phyloP scores from a whole-genome alignment of 768 basidiomycete species.

The Lactarius vividus region DNA sequence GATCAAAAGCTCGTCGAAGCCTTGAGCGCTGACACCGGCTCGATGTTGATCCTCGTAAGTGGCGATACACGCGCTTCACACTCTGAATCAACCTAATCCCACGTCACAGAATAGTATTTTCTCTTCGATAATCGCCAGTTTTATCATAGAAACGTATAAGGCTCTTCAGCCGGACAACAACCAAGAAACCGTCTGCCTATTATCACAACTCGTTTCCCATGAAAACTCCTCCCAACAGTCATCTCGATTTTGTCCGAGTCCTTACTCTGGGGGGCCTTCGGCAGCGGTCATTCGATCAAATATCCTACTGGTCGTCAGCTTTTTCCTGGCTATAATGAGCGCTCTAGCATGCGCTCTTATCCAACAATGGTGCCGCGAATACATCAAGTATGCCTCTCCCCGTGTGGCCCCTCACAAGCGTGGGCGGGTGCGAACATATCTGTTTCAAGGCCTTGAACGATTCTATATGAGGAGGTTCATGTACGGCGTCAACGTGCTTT shows the following conservation, averaged over 20 bases:
- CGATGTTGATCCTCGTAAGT: conserved; percentile 26
- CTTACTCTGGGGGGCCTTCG: background rate
- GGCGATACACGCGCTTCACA: background rate
- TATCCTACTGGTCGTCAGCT: conserved; percentile 16
- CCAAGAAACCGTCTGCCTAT: conserved; percentile 5
- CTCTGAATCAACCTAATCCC: background rate
- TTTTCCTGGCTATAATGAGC: conserved; percentile 15
- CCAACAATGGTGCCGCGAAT: conserved; percentile 23
- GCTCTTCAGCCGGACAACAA: conserved; percentile 7
- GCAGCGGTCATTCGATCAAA: conserved; percentile 12
- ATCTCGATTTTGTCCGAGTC: background rate
- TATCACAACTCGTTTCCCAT: conserved; percentile 7
- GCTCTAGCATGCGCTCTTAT: conserved; percentile 15
- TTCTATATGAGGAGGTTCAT: conserved; percentile 13
- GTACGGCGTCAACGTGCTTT: conserved; percentile 4
- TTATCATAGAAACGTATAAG: conserved; percentile 27
- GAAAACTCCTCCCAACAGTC: background rate
- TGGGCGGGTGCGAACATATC: conserved; percentile 15
- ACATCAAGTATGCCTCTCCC: background rate
- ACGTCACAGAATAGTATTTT: conserved; percentile 16
- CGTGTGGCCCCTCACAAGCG: conserved; percentile 10
- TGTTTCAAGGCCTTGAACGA: conserved; percentile 4
- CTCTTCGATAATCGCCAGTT: conserved; percentile 25
- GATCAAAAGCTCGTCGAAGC: conserved; percentile 21
- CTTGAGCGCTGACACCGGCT: conserved; percentile 20